phyloP scores from a whole-genome alignment of 169 alveolate genomes.

The Babesia caballi region DNA sequence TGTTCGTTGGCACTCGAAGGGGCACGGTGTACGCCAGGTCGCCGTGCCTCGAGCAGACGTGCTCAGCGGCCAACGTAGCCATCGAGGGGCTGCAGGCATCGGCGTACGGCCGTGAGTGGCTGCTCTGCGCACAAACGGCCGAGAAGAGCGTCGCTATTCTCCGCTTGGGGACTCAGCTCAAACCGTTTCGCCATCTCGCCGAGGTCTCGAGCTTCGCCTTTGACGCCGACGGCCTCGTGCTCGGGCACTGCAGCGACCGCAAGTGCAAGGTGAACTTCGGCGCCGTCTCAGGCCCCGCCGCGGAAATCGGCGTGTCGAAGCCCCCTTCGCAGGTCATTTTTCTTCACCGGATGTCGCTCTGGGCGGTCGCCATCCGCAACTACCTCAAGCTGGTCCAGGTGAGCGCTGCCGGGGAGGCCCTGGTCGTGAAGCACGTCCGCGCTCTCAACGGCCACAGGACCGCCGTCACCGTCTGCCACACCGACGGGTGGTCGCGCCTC shows the following conservation, averaged over 20 bases:
- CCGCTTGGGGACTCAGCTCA: background rate
- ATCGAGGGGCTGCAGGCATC: background rate
- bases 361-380: conserved; percentile 58
- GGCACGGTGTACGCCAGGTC: conserved; percentile 9
- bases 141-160: background rate
- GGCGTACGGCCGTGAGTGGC: background rate
- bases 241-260: conserved; percentile 1
- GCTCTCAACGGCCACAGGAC: conserved; percentile 46
- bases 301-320: conserved; percentile 27
- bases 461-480: conserved; percentile 30
- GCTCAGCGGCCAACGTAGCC: background rate
- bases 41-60: background rate
- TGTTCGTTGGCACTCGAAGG: conserved; percentile 23
- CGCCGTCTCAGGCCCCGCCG: background rate
- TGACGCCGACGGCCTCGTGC: background rate
- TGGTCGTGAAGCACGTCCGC: conserved; percentile 1
- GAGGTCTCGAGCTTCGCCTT: background rate
- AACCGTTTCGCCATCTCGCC: background rate
- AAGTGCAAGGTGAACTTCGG: conserved; percentile 6
- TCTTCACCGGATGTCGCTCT: conserved; percentile 41
- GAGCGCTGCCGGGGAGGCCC: background rate
- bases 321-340: conserved; percentile 41
- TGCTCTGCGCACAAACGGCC: background rate
- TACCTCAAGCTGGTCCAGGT: conserved; percentile 39
- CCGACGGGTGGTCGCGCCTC: conserved; percentile 59